Percentiles rank a stretch among this genome's conserved stretches.
Evolutionary conservation across 768 basidiomycete species (phyloP).

Genomic region (Suillus subaureus): DNA sequence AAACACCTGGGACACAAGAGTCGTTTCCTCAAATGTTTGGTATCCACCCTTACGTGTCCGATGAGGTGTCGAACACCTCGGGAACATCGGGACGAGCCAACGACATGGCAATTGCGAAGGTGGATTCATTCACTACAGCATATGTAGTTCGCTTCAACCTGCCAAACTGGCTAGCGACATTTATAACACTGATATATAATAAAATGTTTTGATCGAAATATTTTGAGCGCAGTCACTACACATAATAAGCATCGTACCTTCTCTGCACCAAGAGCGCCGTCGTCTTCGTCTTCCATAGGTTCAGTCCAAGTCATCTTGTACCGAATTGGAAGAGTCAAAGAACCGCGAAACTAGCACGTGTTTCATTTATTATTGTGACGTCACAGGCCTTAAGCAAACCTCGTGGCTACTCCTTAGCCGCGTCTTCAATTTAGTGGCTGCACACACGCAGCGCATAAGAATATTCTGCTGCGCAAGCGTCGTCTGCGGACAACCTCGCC

Average conservation of each 20-base stretch:
- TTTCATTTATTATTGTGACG: constrained; percentile 5
- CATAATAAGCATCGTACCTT: background rate
- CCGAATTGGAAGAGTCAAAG: background rate
- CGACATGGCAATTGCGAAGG: background rate
- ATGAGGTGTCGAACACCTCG: background rate
- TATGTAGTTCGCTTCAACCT: background rate
- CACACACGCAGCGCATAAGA: constrained; percentile 5
- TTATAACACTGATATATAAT: background rate
- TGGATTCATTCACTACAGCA: background rate
- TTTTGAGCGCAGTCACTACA: background rate
- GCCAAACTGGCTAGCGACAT: background rate
- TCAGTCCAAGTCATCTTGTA: background rate
- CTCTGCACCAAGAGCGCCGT: background rate
- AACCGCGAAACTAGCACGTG: background rate
- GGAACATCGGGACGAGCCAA: background rate
- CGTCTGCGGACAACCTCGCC: constrained; percentile 6
- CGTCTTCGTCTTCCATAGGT: background rate
- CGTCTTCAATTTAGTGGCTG: constrained; percentile 5
- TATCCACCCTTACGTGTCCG: background rate
- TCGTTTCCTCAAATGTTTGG: background rate
- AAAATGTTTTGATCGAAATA: background rate
- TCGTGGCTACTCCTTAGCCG: constrained; percentile 5
- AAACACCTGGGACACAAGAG: background rate
- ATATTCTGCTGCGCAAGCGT: constrained; percentile 5
- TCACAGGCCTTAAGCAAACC: constrained; percentile 6